A percentile compares a stretch with the other conserved stretches of the same genome.
Evolutionary conservation across 1,284 basidiomycete genomes (phyloP).

Genomic region (Leucoagaricus sp.): DNA sequence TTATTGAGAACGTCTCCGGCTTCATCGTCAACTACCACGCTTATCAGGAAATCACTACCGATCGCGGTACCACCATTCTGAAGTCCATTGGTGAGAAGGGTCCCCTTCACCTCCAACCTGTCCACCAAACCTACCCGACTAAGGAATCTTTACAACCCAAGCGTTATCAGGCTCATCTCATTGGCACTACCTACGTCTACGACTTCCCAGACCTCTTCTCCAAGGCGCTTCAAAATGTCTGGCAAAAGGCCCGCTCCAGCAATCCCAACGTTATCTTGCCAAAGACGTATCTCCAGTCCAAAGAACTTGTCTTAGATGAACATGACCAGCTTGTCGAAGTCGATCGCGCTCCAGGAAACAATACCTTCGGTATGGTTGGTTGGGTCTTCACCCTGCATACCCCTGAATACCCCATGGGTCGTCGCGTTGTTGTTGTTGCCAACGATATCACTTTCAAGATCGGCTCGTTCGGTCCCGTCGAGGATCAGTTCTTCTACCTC

Average conservation of each 20-base stretch:
- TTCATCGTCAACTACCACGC: constrained; percentile 99
- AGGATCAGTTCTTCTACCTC: constrained; percentile 97
- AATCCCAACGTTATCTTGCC: constrained; percentile 76
- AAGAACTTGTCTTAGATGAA: constrained; percentile 94
- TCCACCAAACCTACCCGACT: constrained; percentile 91
- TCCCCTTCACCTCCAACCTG: constrained; percentile 90
- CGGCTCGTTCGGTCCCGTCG: constrained; percentile 94
- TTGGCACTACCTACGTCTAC: constrained; percentile 98
- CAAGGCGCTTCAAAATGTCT: constrained; percentile 93
- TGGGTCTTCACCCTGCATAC: constrained; percentile 96
- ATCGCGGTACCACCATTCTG: constrained; percentile 91
- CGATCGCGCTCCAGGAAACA: constrained; percentile 90
- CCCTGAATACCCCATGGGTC: constrained; percentile 91
- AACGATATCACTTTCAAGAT: constrained; percentile 99
- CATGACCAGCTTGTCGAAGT: constrained; percentile 90
- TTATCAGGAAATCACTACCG: constrained; percentile 98
- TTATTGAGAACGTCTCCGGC: constrained; percentile 98
- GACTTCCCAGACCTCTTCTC: constrained; percentile 99
- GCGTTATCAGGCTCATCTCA: constrained; percentile 98
- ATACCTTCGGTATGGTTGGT: constrained; percentile 96
- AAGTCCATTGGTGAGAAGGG: constrained; percentile 97
- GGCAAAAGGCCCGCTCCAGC: constrained; percentile 72
- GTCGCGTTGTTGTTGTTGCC: constrained; percentile 87
- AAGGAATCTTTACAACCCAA: constrained; percentile 99
- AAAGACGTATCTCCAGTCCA: constrained; percentile 78